Conservation (phyloP, 495 filamentous ascomycete species). For the Tuber aestivum region DNA sequence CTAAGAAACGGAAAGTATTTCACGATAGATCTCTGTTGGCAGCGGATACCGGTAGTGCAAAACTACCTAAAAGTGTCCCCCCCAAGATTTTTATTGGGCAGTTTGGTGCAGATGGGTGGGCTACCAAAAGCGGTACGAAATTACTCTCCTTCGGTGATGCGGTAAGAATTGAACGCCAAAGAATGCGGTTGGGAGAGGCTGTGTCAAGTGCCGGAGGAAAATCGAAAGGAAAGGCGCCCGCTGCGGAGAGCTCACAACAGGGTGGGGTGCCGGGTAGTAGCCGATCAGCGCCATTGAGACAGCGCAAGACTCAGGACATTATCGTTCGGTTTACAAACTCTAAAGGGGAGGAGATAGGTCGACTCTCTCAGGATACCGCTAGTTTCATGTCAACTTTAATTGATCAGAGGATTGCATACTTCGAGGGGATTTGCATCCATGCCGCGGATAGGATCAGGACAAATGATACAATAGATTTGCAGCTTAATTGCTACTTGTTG, state of each 20-base stretch:
- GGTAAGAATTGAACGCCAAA: slow-evolving; percentile 81
- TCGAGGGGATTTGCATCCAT: slow-evolving; percentile 86
- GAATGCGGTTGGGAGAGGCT: slow-evolving; percentile 52
- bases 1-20: slow-evolving; percentile 24
- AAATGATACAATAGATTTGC: slow-evolving; percentile 88
- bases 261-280: slow-evolving; percentile 17
- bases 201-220: slow-evolving; percentile 51
- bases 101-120: slow-evolving; percentile 87
- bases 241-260: slow-evolving; percentile 38
- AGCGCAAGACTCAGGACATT: slow-evolving; percentile 63
- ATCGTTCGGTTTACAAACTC: slow-evolving; percentile 88
- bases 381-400: slow-evolving; percentile 89
- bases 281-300: slow-evolving; percentile 47
- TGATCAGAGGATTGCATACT: slow-evolving; percentile 81
- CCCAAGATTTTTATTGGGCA: slow-evolving; percentile 74
- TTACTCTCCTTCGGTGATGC: slow-evolving; percentile 69
- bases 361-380: slow-evolving; percentile 84
- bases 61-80: slow-evolving; percentile 48
- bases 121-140: slow-evolving; percentile 72
- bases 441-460: slow-evolving; percentile 76
- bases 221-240: slow-evolving; percentile 44
- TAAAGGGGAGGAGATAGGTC: slow-evolving; percentile 73
- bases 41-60: background rate
- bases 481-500: slow-evolving; percentile 72
- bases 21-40: slow-evolving; percentile 5